phyloP scores from a whole-genome alignment of 306 rosid species.

The Citrullus mucosospermus region DNA sequence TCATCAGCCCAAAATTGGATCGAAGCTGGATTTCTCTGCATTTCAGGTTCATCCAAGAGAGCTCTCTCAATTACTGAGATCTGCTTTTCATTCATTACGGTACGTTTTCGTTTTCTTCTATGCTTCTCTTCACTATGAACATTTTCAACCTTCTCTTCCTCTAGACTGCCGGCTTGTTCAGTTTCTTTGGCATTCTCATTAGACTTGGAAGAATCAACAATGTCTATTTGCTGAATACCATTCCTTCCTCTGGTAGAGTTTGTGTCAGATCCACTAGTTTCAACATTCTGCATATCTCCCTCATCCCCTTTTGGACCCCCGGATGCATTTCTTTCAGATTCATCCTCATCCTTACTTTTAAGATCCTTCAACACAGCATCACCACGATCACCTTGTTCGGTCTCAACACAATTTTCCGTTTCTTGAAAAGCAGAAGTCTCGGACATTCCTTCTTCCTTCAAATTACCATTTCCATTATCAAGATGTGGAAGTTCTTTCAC shows the following conservation, averaged over 20 bases:
- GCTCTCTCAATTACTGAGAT: slow-evolving; percentile 59
- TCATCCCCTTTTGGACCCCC: slow-evolving; percentile 33
- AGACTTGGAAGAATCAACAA: slow-evolving; percentile 35
- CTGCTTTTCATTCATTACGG: slow-evolving; percentile 79
- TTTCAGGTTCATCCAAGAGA: slow-evolving; percentile 75
- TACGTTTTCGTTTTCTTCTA: slow-evolving; percentile 81
- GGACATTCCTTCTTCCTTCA: slow-evolving; percentile 67
- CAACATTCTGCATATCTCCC: slow-evolving; percentile 59
- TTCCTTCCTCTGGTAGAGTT: slow-evolving; percentile 63
- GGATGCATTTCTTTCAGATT: slow-evolving; percentile 27
- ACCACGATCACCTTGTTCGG: slow-evolving; percentile 30
- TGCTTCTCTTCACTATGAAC: slow-evolving; percentile 37
- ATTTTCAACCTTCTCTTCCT: slow-evolving; percentile 58
- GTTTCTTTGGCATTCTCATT: slow-evolving; percentile 26
- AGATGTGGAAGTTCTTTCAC: slow-evolving; percentile 23
- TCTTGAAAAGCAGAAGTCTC: slow-evolving; percentile 57
- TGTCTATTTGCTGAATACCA: slow-evolving; percentile 32
- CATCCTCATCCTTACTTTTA: slow-evolving; percentile 35
- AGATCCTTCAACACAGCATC: slow-evolving; percentile 25
- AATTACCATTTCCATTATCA: slow-evolving; percentile 30
- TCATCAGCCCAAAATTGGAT: slow-evolving; percentile 75
- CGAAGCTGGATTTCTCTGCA: slow-evolving; percentile 70
- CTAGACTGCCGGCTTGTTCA: slow-evolving; percentile 38
- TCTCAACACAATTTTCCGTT: slow-evolving; percentile 27
- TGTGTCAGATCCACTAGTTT: slow-evolving; percentile 81